These are phyloP conservation scores for Saccharomyces hybrid DNA, from an alignment of 1,139 yeast species.

Conservation along the genomic window DNA sequence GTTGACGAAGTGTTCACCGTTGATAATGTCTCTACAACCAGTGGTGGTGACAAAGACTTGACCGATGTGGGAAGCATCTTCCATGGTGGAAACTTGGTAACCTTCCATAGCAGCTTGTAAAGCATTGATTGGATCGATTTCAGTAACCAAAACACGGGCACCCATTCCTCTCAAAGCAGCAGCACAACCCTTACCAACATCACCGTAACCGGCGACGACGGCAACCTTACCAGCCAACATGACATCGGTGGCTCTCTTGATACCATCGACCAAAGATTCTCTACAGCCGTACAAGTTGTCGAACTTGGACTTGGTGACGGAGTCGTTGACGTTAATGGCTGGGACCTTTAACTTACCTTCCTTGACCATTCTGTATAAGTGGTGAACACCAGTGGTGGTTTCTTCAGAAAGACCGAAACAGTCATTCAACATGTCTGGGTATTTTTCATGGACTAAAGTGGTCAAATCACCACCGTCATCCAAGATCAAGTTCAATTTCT, in stretches of 20 bases:
- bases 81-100: conserved; percentile 95
- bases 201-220: conserved; percentile 99
- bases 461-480: conserved; percentile 99
- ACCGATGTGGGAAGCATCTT: conserved; percentile 86
- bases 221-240: conserved; percentile 99
- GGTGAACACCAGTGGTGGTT: conserved; percentile 99
- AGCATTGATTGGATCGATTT: conserved; percentile 98
- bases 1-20: conserved; percentile 72
- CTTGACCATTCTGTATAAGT: conserved; percentile 92
- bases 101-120: conserved; percentile 99
- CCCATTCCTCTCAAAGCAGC: conserved; percentile 99
- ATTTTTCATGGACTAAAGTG: conserved; percentile 91
- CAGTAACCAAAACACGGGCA: conserved; percentile 96
- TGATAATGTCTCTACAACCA: conserved; percentile 98
- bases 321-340: conserved; percentile 98
- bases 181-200: conserved; percentile 99
- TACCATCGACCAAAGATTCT: conserved; percentile 97
- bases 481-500: conserved; percentile 92
- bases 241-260: conserved; percentile 99
- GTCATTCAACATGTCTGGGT: conserved; percentile 94
- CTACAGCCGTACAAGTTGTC: conserved; percentile 99
- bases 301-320: conserved; percentile 98
- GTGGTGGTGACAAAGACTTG: conserved; percentile 99
- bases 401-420: conserved; percentile 98
- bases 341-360: conserved; percentile 93